Conservation (phyloP, 164 flowering plant species). For the Stephania cephalantha region DNA sequence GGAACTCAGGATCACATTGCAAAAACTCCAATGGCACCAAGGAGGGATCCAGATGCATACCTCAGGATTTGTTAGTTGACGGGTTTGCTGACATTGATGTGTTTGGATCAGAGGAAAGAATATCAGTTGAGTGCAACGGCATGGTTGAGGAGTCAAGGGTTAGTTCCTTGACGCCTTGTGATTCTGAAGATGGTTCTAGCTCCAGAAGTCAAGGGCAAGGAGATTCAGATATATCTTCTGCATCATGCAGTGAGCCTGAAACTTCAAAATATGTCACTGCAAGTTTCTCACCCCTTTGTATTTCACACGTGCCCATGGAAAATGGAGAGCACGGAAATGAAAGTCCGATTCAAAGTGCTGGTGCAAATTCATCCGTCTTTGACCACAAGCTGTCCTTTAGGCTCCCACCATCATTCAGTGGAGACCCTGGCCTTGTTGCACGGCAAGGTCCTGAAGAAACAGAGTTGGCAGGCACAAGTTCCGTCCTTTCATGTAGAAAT, state of each 20-base stretch:
- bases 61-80: slow-evolving; percentile 11
- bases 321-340: slow-evolving; percentile 20
- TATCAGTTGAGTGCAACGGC: background rate
- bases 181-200: slow-evolving; percentile 19
- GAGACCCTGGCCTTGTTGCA: background rate
- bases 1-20: background rate
- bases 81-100: slow-evolving; percentile 6
- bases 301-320: slow-evolving; percentile 16
- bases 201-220: slow-evolving; percentile 10
- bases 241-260: slow-evolving; percentile 7
- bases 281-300: slow-evolving; percentile 12
- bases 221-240: slow-evolving; percentile 13
- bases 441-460: slow-evolving; percentile 6
- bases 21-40: slow-evolving; percentile 1
- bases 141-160: background rate
- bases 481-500: slow-evolving; percentile 4
- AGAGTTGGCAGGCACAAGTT: slow-evolving; percentile 6
- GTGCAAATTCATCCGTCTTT: slow-evolving; percentile 1
- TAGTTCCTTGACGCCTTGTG: slow-evolving; percentile 7
- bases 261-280: slow-evolving; percentile 11
- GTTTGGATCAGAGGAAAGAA: slow-evolving; percentile 2
- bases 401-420: background rate
- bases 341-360: background rate
- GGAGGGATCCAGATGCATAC: slow-evolving; percentile 8
- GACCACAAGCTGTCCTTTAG: slow-evolving; percentile 7